Evolutionary conservation across 306 rosid genomes (phyloP), one percentile per base, ranked within the genome.

Genomic region (Malus asiatica): DNA sequence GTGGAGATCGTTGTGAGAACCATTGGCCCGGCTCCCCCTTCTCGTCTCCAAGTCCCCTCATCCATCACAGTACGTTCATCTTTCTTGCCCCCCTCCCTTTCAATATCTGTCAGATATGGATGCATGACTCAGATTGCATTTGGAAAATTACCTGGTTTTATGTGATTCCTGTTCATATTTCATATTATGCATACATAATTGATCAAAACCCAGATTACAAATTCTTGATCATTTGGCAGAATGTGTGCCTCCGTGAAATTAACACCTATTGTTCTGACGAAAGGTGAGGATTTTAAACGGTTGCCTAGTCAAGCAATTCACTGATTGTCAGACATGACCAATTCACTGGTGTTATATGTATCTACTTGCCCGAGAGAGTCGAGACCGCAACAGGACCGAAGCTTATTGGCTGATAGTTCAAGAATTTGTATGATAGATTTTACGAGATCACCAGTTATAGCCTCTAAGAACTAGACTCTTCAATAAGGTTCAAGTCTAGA

Each of bases 11-110:
- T 92, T 58, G 86, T 95, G 75, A 87, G 87, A 75, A 89, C 96
- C 62, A 82, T 92, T 42, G 98, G 97, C 81, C 98, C 97, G 20
- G 60, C 93, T 74, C 96, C 88, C 61, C 96, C 98, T 68, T 89
- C 91, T 87, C 96, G 91, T 78, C 88, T 95, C 42, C 84, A 71
- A 5, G 85, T 90, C 79, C 90, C 92, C 4, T 85, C 97, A 83
- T 66, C 86, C 55, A 80, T 90, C 81, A 89, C 83, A 83, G 98
- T 95, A 70, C 42, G 73, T 9, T 42, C 45, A 42, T 9, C 45
- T 2, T 42, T 42, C 45, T 42, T 42, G 45, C 8, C 27, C 53
- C 57, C 57, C 9, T 69, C 51, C 71, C 42, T 71, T 14, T 44
- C 55, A 16, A 20, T 63, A 7, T n/a, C 3, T 27, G 25, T 48